Evolutionary conservation across 2,329 filamentous ascomycete genomes (phyloP), one percentile per base, ranked within the genome.

Genomic region (Alternaria tenuissima): DNA sequence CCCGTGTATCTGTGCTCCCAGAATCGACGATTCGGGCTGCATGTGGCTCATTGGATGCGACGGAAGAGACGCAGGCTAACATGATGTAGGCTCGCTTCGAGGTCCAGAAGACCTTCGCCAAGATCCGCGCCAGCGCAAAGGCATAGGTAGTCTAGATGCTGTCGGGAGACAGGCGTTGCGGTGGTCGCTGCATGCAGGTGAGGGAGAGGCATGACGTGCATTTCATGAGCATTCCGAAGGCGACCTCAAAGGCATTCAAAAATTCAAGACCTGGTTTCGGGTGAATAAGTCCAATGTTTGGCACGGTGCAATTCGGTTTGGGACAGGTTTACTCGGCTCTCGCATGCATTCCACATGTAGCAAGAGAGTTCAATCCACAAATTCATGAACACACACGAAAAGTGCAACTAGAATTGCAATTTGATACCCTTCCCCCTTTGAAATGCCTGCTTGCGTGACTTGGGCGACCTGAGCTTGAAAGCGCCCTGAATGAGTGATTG

Each of bases 61-160:
- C 39, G 18, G 14, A 14, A 28, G 48, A 55, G 56, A 52, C 62
- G 14, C 28, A 52, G n/a, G 61, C 69, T 74, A 65, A 75, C 65
- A 63, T 3, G 54, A 30, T 30, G 41, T 74, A 90, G 88, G 86
- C 87, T 83, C 92, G 94, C 82, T 98, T 96, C 86, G 94, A 97
- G 88, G 91, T 97, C 85, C 91, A 91, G 86, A 98, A 97, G 91
- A 90, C 92, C 79, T 87, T 96, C 81, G 92, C 93, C 81, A 96
- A 97, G 89, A 86, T 96, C 85, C 74, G 75, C 66, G 70, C 77
- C 60, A 75, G 74, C 68, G 71, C 77, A 56, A 75, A 75, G 70
- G 78, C 78, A 75, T 79, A 80, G 69, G 72, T 66, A 64, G 52
- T 67, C 53, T 65, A 64, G 66, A 64, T 68, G 60, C 64, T 69